Percentiles rank a stretch among this genome's conserved stretches.
phyloP scores from a whole-genome alignment of 2,329 filamentous ascomycete species.

The Fusarium tricinctum region DNA sequence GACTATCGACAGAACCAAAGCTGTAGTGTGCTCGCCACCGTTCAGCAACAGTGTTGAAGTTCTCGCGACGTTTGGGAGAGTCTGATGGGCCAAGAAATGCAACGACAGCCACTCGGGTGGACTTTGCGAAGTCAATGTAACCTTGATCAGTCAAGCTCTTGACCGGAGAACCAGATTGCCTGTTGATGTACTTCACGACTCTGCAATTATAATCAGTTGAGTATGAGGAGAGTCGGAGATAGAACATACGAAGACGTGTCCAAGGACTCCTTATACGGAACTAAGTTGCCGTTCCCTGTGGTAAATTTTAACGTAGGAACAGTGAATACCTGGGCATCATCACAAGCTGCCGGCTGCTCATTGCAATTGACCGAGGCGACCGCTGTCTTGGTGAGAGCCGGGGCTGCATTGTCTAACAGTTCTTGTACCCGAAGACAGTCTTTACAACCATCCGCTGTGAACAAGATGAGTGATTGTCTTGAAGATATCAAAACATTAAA shows the following conservation, averaged over 20 bases:
- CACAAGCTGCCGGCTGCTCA: not conserved
- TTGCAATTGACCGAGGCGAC: slow-evolving; percentile 14
- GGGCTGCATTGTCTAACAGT: not conserved
- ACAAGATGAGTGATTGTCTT: not conserved
- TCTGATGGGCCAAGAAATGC: not conserved
- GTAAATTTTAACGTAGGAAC: slow-evolving; percentile 2
- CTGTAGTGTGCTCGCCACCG: slow-evolving; percentile 7
- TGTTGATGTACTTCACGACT: slow-evolving; percentile 6
- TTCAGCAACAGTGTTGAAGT: not conserved
- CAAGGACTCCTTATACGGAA: slow-evolving; percentile 6
- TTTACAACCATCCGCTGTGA: slow-evolving; percentile 8
- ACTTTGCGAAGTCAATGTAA: not conserved
- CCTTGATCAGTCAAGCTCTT: not conserved
- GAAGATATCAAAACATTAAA: not conserved
- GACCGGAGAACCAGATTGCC: slow-evolving; percentile 9
- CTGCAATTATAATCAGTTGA: not conserved
- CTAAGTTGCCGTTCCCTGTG: not conserved
- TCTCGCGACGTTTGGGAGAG: fast-evolving
- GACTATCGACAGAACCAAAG: not conserved
- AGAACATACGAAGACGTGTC: slow-evolving; percentile 5
- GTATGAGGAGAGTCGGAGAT: too few species aligned
- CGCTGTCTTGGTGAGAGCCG: not conserved
- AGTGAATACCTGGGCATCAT: slow-evolving; percentile 3
- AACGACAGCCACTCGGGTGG: not conserved
- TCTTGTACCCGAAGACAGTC: not conserved